phyloP scores from a whole-genome alignment of 176 grass and related monocot genomes.

The Carex myosuroides region DNA sequence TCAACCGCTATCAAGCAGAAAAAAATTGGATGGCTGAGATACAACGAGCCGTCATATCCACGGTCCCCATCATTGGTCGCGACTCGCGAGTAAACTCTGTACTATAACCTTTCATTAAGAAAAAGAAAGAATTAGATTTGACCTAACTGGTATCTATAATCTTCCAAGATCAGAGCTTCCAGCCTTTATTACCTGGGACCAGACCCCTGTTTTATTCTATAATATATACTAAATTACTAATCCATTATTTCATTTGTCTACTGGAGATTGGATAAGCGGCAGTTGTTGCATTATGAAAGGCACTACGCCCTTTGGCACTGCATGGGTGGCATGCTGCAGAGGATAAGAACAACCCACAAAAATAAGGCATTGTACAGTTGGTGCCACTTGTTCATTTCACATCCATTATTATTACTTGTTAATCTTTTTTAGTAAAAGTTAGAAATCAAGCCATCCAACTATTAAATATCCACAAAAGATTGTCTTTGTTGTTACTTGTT shows the following conservation, averaged over 20 bases:
- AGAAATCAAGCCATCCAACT: fast-evolving
- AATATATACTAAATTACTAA: background rate
- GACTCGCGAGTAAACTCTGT: background rate
- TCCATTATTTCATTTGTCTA: background rate
- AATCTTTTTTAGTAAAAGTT: no score
- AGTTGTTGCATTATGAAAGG: background rate
- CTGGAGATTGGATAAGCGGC: background rate
- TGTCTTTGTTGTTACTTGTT: no score
- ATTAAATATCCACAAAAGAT: no score
- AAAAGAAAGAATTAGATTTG: background rate
- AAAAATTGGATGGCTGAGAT: conserved; percentile 6
- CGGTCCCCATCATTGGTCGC: background rate
- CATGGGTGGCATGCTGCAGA: background rate
- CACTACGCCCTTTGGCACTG: background rate
- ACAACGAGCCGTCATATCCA: background rate
- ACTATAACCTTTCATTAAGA: background rate
- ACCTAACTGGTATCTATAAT: background rate
- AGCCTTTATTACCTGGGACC: background rate
- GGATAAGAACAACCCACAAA: background rate
- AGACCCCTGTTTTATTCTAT: background rate
- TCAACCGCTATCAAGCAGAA: background rate
- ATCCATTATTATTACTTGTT: background rate
- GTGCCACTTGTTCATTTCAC: background rate
- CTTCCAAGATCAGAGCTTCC: conserved; percentile 9
- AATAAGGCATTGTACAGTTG: background rate